Evolutionary conservation across 495 filamentous ascomycete species (phyloP).

Genomic region (Aspergillus nidulans): DNA sequence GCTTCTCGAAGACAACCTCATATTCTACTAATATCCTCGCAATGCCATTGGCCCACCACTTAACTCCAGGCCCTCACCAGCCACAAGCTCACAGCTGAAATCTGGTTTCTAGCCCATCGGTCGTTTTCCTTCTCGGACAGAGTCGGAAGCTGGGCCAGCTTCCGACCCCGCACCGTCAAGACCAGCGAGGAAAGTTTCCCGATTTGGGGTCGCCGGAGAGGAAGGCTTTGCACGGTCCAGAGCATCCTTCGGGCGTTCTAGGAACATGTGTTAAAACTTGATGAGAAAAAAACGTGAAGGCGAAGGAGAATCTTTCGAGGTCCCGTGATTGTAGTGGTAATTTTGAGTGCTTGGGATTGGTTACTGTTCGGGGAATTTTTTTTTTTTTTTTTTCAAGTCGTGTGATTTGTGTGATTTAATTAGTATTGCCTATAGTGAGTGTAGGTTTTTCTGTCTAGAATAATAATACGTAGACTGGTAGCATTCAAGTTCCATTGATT

Average conservation of each 20-base stretch:
- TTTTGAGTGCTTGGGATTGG: not conserved
- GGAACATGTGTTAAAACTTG: constrained; percentile 2
- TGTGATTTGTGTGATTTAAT: not conserved
- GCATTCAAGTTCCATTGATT: not conserved
- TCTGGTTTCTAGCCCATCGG: not conserved
- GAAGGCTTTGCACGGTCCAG: not conserved
- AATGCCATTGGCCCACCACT: not conserved
- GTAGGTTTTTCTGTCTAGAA: not conserved
- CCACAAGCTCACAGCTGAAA: not conserved
- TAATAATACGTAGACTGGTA: not conserved
- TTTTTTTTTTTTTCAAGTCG: too few species aligned
- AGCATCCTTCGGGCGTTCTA: constrained; percentile 9
- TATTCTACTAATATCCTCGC: not conserved
- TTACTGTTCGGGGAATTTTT: not conserved
- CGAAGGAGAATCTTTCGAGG: not conserved
- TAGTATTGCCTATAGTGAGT: not conserved
- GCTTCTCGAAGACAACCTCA: not conserved
- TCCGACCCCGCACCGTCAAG: not conserved
- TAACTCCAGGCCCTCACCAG: constrained; percentile 3
- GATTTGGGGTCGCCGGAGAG: not conserved
- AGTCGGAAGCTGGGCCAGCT: not conserved
- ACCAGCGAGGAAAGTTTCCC: constrained; percentile 2
- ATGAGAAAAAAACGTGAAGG: too few species aligned
- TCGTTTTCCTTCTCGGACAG: constrained; percentile 2
- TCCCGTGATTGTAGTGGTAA: not conserved